Percentiles rank a stretch among this genome's conserved stretches.
Evolutionary conservation across 1,284 basidiomycete species (phyloP).

Genomic region (Pseudozyma flocculosa): DNA sequence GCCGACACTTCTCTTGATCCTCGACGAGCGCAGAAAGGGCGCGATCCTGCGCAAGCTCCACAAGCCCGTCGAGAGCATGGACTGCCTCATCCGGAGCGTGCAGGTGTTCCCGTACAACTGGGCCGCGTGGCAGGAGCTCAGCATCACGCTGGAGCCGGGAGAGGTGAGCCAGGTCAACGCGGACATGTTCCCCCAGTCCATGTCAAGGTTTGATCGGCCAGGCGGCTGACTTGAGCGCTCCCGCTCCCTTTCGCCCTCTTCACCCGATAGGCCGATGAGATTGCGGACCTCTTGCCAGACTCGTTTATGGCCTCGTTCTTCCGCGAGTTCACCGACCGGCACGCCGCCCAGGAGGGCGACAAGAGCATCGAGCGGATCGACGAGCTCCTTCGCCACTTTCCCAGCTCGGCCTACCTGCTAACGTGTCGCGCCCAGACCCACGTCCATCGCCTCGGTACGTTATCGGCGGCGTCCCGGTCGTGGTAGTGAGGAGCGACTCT

Average conservation of each 20-base stretch:
- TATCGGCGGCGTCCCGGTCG: too few species aligned
- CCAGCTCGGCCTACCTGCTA: slow-evolving; percentile 80
- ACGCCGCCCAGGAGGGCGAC: slow-evolving; percentile 64
- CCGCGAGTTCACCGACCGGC: slow-evolving; percentile 82
- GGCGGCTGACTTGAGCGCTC: too few species aligned
- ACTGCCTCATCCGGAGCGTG: slow-evolving; percentile 76
- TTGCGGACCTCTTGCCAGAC: slow-evolving; percentile 68
- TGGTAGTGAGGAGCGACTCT: too few species aligned
- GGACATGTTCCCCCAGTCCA: too few species aligned
- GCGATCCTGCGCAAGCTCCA: slow-evolving; percentile 53
- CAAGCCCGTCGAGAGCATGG: slow-evolving; percentile 70
- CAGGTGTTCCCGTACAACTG: slow-evolving; percentile 89
- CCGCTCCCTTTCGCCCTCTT: too few species aligned
- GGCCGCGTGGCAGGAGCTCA: slow-evolving; percentile 72
- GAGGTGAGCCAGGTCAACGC: slow-evolving; percentile 33
- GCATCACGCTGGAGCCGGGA: slow-evolving; percentile 44
- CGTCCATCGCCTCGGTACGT: slow-evolving; percentile 14
- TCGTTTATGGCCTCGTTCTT: slow-evolving; percentile 78
- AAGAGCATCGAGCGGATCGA: slow-evolving; percentile 45
- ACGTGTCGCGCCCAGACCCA: slow-evolving; percentile 46
- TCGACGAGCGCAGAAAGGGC: slow-evolving; percentile 28
- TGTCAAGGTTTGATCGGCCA: too few species aligned
- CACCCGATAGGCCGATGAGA: slow-evolving; percentile 23
- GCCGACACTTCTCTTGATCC: slow-evolving; percentile 1
- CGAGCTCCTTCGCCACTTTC: slow-evolving; percentile 74